Evolutionary conservation across 2,329 filamentous ascomycete species (phyloP), one percentile per base, ranked within the genome.

Genomic region (Furcasterigmium sp.): DNA sequence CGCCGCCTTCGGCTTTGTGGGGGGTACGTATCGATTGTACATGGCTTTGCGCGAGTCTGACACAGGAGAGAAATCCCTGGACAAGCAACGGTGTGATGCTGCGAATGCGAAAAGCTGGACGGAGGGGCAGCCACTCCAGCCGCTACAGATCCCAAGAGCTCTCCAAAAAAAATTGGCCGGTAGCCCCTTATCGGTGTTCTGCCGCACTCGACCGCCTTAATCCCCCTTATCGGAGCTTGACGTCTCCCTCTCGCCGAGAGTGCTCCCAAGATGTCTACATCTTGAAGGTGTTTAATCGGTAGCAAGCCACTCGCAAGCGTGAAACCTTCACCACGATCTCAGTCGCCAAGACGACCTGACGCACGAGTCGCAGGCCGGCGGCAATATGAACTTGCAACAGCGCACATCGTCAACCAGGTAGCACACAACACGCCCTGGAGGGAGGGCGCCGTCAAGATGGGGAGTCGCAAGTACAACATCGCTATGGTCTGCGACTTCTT

Each of bases 401-500:
- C 7, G 11, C 23, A 26, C 23, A 26, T 26, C 49, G 45, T 34
- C 36, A 37, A 23, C 11, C 26, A 39, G 37, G 37, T 30, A 39
- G 37, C 37, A 29, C n/a, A n/a, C 23, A 26, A 26, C 23, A 26
- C 23, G 7, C 7, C 23, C 23, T 26, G 7, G 7, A 26, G 11
- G n/a, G 30, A 34, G 15, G 30, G 25, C 37, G 23, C 50, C 53
- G 49, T 56, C 63, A 65, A 53, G 43, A 78, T 76, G 67, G 64
- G 70, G 54, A 18, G 29, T 30, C 72, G 72, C 51, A 78, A 75
- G 25, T 84, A 83, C 64, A 84, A 81, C 58, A 84, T 84, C 67
- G 81, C 80, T 50, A 98, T 98, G 93, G 87, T 96, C 64, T 91
- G 91, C 78, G 93, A 98, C 74, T 96, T 95, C 77, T 98, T 98